Base-by-base conservation (phyloP, 1,139 yeast genomes). In the Diutina catenulata region DNA sequence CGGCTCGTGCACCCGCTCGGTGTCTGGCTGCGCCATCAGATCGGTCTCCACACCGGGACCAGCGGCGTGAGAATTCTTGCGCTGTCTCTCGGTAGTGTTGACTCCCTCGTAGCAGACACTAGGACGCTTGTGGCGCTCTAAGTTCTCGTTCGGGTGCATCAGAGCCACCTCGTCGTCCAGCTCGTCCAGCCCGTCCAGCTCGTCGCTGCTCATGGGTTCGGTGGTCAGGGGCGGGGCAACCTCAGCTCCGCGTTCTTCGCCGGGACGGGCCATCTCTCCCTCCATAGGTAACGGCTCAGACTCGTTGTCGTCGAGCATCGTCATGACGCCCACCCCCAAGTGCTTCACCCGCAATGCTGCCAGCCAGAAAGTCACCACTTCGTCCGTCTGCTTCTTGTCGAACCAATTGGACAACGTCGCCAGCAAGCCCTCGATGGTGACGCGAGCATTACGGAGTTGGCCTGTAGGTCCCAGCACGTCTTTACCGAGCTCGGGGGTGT, bases 401-500 rank as follows among this genome's bases (percentile, higher is more conserved):
- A 31, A 31, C n/a, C 20, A 5, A 5, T 31, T 31, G 18, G 10
- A 6, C 18, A 31, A n/a, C 5, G 10, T 33, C 3, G 27, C 14
- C 2, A 36, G 42, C 11, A 42, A 27, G 14, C 38, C 37, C 10
- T 42, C 38, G 15, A 43, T 43, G 14, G 45, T 41, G 24, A 51
- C 37, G 2, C 39, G 37, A 3, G 49, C 39, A 21, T 37, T 38
- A 3, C 47, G 48, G 14, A 48, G 31, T 3, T 28, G 29, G 13
- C 46, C 14, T 16, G 40, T 40, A 15, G 44, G 42, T 23, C 59
- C 64, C 45, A 77, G 57, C 38, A 73, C 50, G 9, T 52, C 55
- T 38, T 64, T 59, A 13, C 64, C 63, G 27, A 57, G 57, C 3
- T 44, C 48, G 16, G 64, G 58, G 28, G 60, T 49, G 47, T 73